Conservation (phyloP, 1,284 basidiomycete species). For the Athelia psychrophila region DNA sequence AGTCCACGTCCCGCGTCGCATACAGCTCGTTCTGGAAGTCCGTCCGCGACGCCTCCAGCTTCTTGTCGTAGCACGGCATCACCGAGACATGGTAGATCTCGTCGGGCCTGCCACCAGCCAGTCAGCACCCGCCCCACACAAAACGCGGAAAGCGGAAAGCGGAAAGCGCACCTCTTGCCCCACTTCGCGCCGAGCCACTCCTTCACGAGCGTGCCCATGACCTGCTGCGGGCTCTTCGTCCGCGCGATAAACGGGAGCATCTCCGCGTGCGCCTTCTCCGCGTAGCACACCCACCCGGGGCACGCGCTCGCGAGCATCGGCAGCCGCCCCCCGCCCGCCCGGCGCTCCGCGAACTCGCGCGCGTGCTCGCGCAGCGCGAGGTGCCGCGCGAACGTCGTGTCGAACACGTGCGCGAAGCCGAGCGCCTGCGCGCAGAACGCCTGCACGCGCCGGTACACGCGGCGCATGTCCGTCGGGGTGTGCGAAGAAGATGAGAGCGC, state of each 20-base stretch:
- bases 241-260: conserved; percentile 88
- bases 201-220: conserved; percentile 94
- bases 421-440: conserved; percentile 59
- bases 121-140: too few relatives aligned
- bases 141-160: too few relatives aligned
- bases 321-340: conserved; percentile 36
- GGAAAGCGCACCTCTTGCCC: conserved; percentile 59
- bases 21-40: conserved; percentile 85
- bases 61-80: conserved; percentile 99
- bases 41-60: conserved; percentile 92
- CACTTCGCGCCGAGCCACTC: conserved; percentile 69
- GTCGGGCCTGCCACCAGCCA: conserved; percentile 70
- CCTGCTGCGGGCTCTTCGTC: conserved; percentile 91
- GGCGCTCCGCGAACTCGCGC: conserved; percentile 80
- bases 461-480: conserved; percentile 49
- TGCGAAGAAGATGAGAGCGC: conserved; percentile 51
- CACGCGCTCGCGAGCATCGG: conserved; percentile 97
- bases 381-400: conserved; percentile 94
- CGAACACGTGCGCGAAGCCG: conserved; percentile 79
- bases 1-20: conserved; percentile 91
- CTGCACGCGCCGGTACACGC: conserved; percentile 67
- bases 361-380: conserved; percentile 82
- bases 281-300: conserved; percentile 99
- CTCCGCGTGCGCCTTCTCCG: conserved; percentile 95
- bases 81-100: conserved; percentile 94